Evolutionary conservation across 345 rosid genomes (phyloP).

Genomic region (Dovyalis caffra): DNA sequence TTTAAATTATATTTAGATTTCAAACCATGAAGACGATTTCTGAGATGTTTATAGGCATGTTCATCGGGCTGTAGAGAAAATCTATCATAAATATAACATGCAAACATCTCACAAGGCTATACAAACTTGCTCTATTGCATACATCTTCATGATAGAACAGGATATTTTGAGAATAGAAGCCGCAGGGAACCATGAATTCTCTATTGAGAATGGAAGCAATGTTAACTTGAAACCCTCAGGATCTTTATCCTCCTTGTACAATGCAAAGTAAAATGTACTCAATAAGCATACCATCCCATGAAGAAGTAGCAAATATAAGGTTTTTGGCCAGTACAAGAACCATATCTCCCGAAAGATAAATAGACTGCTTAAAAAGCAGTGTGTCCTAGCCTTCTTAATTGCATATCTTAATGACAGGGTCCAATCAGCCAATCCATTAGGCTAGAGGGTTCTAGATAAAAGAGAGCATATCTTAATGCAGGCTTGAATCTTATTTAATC

Average conservation of each 20-base stretch:
- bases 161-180: neutral
- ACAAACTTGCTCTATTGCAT: no score
- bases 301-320: neutral
- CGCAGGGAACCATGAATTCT: no score
- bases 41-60: neutral
- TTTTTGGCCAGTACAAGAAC: neutral
- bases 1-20: neutral
- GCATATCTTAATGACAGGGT: no score
- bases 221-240: neutral
- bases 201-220: neutral
- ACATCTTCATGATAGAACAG: neutral
- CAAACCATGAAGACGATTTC: neutral
- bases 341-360: neutral
- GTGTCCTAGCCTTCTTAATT: neutral
- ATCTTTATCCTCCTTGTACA: neutral
- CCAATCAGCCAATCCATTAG: neutral
- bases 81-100: no score
- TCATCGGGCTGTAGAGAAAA: neutral
- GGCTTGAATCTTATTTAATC: no score
- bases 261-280: neutral
- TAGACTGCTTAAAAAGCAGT: neutral
- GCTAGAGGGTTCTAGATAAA: neutral
- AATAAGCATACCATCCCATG: neutral
- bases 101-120: neutral
- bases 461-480: neutral